Evolutionary conservation across 1,284 basidiomycete genomes (phyloP), one percentile per base, ranked within the genome.

Genomic region (Coniferiporia weirii): DNA sequence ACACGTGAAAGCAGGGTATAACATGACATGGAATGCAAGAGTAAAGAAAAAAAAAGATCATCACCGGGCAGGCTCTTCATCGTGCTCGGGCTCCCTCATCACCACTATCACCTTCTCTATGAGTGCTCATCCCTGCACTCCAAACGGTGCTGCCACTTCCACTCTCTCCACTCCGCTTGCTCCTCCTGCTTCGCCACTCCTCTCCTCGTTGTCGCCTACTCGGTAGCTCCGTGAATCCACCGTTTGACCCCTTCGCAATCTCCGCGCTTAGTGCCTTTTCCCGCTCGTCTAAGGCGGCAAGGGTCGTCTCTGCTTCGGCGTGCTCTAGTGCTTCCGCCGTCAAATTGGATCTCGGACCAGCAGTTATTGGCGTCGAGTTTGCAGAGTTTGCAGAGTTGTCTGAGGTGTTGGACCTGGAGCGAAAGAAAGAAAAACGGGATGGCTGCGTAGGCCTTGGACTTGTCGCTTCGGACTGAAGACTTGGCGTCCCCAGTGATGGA

Each of bases 221-320:
- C 15, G 76, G 73, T 56, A 90, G 83, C 69, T 93, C 90, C 0
- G 91, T 93, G 69, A 90, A 91, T 8, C 89, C 89, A 49, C 88
- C 77, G 48, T 77, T 73, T 2, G 76, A 77, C 3, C 91, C 90
- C 66, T 85, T 86, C 20, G 88, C 85, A 57, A 92, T 81, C 69
- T 92, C 89, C 1, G 78, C 84, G 61, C 86, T 85, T 43, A 93
- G 74, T 51, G 72, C 76, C 46, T 83, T 84, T 68, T 93, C 90
- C 61, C 84, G 84, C 12, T 83, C 87, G 68, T 92, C 91, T 47
- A 91, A 72, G 17, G 82, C 83, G 3, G 87, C 87, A 19, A 92
- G 71, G 3, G 81, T 77, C 64, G 82, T 85, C 71, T 88, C 83
- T 5, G 86, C 91, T 71, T 91, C 89, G 1, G 80, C 87, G 62